Evolutionary conservation across 2,329 filamentous ascomycete species (phyloP).

Genomic region (Nannizzia gypsea): DNA sequence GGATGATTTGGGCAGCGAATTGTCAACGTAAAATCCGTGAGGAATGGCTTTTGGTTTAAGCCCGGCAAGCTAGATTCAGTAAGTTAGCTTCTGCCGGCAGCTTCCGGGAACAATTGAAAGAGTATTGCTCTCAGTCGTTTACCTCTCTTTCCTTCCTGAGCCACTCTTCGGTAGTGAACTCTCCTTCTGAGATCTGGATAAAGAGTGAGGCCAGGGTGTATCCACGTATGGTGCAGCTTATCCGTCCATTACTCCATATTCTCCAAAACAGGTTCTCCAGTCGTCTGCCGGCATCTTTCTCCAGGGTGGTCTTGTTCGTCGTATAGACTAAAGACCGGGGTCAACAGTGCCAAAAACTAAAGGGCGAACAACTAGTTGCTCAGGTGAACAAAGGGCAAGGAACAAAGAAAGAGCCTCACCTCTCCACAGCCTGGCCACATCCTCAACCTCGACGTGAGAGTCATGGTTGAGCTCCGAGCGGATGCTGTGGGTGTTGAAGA

Average conservation of each 20-base stretch:
- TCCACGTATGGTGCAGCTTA: constrained; percentile 28
- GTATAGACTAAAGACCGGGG: constrained; percentile 32
- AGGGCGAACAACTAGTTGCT: constrained; percentile 5
- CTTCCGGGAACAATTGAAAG: neutral
- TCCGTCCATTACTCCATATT: constrained; percentile 35
- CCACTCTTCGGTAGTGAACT: constrained; percentile 11
- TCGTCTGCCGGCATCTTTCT: constrained; percentile 31
- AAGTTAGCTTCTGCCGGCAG: neutral
- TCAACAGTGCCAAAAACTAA: constrained; percentile 8
- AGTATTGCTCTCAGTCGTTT: neutral
- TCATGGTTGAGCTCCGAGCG: constrained; percentile 27
- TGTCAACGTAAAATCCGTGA: neutral
- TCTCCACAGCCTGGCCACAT: constrained; percentile 39
- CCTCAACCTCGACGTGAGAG: constrained; percentile 28
- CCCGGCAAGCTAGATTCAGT: neutral
- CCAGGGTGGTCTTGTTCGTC: constrained; percentile 33
- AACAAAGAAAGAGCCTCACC: constrained; percentile 25
- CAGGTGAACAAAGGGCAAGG: too few relatives aligned
- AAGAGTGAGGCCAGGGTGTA: constrained; percentile 34
- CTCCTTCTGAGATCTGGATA: constrained; percentile 31
- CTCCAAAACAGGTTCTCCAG: constrained; percentile 45
- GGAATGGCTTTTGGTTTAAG: neutral
- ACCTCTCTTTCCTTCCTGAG: constrained; percentile 12
- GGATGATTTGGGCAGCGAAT: neutral
- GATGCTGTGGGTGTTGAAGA: constrained; percentile 26